Conservation (phyloP, 2,329 filamentous ascomycete genomes). For the Stemphylium vesicarium region DNA sequence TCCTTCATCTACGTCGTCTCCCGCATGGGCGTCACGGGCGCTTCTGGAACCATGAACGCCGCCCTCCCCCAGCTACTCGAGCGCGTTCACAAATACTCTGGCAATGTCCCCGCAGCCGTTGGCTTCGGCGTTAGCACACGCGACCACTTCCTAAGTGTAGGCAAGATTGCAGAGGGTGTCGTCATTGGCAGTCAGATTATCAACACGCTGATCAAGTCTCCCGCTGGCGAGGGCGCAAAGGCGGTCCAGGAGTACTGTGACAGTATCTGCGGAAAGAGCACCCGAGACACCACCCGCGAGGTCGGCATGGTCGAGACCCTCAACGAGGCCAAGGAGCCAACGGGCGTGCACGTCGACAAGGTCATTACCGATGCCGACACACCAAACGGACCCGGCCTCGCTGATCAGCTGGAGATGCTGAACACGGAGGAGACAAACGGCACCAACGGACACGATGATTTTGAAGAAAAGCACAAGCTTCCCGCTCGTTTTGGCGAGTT, state of each 20-base stretch:
- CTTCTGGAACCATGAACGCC: slow-evolving; percentile 79
- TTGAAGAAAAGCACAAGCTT: slow-evolving; percentile 59
- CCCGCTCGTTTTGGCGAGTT: slow-evolving; percentile 93
- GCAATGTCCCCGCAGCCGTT: slow-evolving; percentile 86
- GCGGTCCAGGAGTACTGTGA: slow-evolving; percentile 87
- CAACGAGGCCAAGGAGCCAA: slow-evolving; percentile 65
- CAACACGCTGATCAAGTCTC: slow-evolving; percentile 74
- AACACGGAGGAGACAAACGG: slow-evolving; percentile 62
- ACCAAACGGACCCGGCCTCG: slow-evolving; percentile 69
- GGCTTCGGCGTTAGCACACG: slow-evolving; percentile 96
- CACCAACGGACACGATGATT: slow-evolving; percentile 35
- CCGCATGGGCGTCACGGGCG: slow-evolving; percentile 94
- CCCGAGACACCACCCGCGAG: slow-evolving; percentile 64
- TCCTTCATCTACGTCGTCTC: slow-evolving; percentile 99
- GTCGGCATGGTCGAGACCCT: slow-evolving; percentile 74
- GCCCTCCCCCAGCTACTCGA: slow-evolving; percentile 81
- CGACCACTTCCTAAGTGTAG: slow-evolving; percentile 89
- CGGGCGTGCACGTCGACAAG: slow-evolving; percentile 70
- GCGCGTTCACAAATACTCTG: slow-evolving; percentile 90
- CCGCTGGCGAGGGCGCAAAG: slow-evolving; percentile 69
- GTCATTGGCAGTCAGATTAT: slow-evolving; percentile 97
- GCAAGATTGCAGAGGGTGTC: slow-evolving; percentile 85
- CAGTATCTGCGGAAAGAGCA: slow-evolving; percentile 67
- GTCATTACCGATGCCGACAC: slow-evolving; percentile 67
- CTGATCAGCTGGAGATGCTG: slow-evolving; percentile 83